A percentile compares a stretch with the other conserved stretches of the same genome.
Evolutionary conservation across 768 basidiomycete species (phyloP).

Genomic region (Leccinellum luteum): DNA sequence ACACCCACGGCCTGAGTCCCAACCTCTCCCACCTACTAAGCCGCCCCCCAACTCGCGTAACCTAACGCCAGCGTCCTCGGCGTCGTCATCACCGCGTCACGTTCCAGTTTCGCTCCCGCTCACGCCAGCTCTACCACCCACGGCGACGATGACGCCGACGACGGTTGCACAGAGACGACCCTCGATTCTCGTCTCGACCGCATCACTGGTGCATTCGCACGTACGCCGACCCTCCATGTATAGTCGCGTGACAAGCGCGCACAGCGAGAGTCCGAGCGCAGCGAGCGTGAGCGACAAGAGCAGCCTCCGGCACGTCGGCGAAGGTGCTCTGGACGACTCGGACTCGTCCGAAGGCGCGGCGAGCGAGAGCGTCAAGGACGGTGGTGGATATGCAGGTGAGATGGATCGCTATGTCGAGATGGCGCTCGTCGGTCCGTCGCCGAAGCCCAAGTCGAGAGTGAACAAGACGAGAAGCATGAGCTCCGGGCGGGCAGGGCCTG

Average conservation of each 20-base stretch:
- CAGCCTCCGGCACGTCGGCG: constrained; percentile 59
- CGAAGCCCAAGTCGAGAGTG: constrained; percentile 19
- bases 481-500: constrained; percentile 23
- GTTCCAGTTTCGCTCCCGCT: constrained; percentile 31
- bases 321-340: constrained; percentile 76
- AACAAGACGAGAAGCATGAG: constrained; percentile 39
- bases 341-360: constrained; percentile 50
- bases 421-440: constrained; percentile 11
- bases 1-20: constrained; percentile 19
- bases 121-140: constrained; percentile 30
- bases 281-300: constrained; percentile 44
- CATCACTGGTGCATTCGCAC: constrained; percentile 30
- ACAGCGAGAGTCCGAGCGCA: constrained; percentile 33
- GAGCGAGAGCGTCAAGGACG: constrained; percentile 18
- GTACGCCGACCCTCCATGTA: constrained; percentile 39
- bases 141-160: constrained; percentile 42
- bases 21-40: constrained; percentile 20
- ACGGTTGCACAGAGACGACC: constrained; percentile 42
- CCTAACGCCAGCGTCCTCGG: constrained; percentile 57
- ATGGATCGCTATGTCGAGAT: constrained; percentile 33
- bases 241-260: constrained; percentile 35
- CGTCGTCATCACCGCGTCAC: constrained; percentile 55
- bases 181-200: constrained; percentile 37
- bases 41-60: constrained; percentile 41
- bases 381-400: constrained; percentile 25